Evolutionary conservation across 495 filamentous ascomycete species (phyloP).

Genomic region (Talaromyces liani): DNA sequence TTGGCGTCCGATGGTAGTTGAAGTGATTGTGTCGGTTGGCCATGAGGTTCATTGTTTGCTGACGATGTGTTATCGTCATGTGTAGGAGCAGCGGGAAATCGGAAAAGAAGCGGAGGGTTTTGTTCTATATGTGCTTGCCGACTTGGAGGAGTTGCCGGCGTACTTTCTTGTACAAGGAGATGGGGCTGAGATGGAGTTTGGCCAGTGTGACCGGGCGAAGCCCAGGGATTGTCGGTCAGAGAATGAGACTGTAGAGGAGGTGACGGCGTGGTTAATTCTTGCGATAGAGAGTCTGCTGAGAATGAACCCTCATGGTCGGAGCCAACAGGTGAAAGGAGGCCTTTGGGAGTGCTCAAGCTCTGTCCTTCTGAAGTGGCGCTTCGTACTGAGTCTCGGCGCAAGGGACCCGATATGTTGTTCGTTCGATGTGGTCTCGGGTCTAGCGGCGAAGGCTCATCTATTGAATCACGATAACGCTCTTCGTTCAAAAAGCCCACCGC

Average conservation of each 20-base stretch:
- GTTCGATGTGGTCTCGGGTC: slow-evolving; percentile 13
- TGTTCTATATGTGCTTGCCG: slow-evolving; percentile 11
- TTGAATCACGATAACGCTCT: slow-evolving; percentile 33
- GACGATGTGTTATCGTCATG: slow-evolving; percentile 18
- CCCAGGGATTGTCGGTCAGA: slow-evolving; percentile 37
- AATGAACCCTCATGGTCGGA: slow-evolving; percentile 30
- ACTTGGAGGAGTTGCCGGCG: slow-evolving; percentile 23
- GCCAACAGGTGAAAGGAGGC: slow-evolving; percentile 24
- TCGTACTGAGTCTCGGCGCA: slow-evolving; percentile 22
- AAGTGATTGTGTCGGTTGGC: slow-evolving; percentile 13
- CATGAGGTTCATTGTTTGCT: background rate
- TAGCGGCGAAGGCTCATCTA: slow-evolving; percentile 21
- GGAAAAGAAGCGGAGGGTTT: slow-evolving; percentile 32
- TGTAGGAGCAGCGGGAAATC: slow-evolving; percentile 31
- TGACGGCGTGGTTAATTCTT: slow-evolving; percentile 22
- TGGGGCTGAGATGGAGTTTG: slow-evolving; percentile 17
- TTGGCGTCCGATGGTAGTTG: slow-evolving; percentile 10
- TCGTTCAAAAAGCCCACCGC: slow-evolving; percentile 38
- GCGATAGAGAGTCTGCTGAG: slow-evolving; percentile 22
- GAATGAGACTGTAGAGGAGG: slow-evolving; percentile 28
- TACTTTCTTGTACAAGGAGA: slow-evolving; percentile 16
- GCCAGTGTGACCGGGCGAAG: slow-evolving; percentile 17
- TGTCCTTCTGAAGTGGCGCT: slow-evolving; percentile 29
- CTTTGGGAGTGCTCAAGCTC: slow-evolving; percentile 24
- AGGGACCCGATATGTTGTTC: slow-evolving; percentile 12